These are phyloP conservation scores for Penicillium soppii DNA, from an alignment of 495 filamentous ascomycete genomes.

Conservation along the genomic window DNA sequence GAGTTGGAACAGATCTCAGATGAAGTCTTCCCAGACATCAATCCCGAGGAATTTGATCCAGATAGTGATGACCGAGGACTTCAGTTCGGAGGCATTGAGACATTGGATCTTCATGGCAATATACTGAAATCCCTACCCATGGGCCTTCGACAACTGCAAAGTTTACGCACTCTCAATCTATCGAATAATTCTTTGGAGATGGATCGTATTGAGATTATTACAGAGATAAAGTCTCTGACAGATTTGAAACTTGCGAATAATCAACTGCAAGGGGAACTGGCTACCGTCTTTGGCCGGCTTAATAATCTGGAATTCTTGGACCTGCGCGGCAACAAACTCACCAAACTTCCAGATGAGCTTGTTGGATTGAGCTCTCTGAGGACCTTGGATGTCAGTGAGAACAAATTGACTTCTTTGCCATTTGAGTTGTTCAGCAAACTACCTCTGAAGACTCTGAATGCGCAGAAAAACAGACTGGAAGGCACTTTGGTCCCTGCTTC, in stretches of 20 bases:
- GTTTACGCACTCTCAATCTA: conserved; percentile 78
- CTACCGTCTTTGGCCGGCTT: conserved; percentile 56
- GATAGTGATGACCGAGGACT: conserved; percentile 65
- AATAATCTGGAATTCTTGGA: conserved; percentile 74
- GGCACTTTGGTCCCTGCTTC: conserved; percentile 67
- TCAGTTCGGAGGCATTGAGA: conserved; percentile 82
- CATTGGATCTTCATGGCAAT: conserved; percentile 85
- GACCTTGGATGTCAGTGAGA: conserved; percentile 74
- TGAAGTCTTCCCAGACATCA: conserved; percentile 71
- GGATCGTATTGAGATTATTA: conserved; percentile 67
- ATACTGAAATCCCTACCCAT: conserved; percentile 66
- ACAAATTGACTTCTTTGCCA: conserved; percentile 67
- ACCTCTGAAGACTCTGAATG: conserved; percentile 70
- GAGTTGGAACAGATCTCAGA: conserved; percentile 75
- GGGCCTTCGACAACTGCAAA: conserved; percentile 69
- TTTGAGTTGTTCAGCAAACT: conserved; percentile 64
- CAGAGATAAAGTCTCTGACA: conserved; percentile 64
- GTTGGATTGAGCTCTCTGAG: conserved; percentile 63
- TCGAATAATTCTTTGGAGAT: conserved; percentile 78
- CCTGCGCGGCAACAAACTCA: conserved; percentile 75
- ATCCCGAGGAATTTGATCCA: conserved; percentile 51
- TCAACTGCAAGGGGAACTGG: conserved; percentile 62
- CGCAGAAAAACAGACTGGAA: conserved; percentile 74
- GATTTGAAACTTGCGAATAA: conserved; percentile 86
- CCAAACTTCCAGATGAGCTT: conserved; percentile 69